A percentile compares a stretch with the other conserved stretches of the same genome.
These are phyloP conservation scores for Botryotinia narcissicola DNA, from an alignment of 2,329 filamentous ascomycete species.

Conservation along the genomic window DNA sequence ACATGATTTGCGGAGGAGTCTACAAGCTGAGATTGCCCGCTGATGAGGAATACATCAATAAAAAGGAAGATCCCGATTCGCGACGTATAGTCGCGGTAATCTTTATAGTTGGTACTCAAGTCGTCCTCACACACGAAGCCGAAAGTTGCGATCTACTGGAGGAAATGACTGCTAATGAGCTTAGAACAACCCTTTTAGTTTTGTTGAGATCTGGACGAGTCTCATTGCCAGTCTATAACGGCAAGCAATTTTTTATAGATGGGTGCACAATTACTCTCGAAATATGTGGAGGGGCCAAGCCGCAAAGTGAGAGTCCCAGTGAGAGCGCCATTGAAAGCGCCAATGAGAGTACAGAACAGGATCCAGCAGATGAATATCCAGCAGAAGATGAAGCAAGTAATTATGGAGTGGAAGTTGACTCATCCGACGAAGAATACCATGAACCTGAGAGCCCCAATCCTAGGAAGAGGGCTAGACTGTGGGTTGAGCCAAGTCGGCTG, in stretches of 20 bases:
- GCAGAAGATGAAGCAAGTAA: neutral
- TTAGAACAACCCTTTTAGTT: neutral
- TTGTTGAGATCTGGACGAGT: neutral
- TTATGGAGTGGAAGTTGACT: neutral
- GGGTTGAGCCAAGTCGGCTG: neutral
- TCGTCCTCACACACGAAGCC: neutral
- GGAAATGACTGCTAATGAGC: neutral
- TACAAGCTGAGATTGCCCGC: neutral
- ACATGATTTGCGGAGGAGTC: neutral
- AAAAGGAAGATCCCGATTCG: neutral
- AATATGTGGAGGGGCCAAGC: rapidly evolving
- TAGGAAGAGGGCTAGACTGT: neutral
- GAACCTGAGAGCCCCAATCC: neutral
- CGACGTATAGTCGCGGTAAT: neutral
- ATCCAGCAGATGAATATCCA: neutral
- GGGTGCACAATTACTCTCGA: neutral
- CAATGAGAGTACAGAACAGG: neutral
- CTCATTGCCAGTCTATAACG: too few species aligned
- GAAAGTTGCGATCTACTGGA: neutral
- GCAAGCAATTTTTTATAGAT: neutral
- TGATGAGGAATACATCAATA: neutral
- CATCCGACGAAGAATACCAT: neutral
- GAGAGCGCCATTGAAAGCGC: neutral
- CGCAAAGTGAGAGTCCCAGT: neutral
- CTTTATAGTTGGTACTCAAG: neutral